A percentile compares a stretch with the other conserved stretches of the same genome.
Evolutionary conservation across 2,329 filamentous ascomycete genomes (phyloP).

Genomic region (Rhynchosporium graminicola): DNA sequence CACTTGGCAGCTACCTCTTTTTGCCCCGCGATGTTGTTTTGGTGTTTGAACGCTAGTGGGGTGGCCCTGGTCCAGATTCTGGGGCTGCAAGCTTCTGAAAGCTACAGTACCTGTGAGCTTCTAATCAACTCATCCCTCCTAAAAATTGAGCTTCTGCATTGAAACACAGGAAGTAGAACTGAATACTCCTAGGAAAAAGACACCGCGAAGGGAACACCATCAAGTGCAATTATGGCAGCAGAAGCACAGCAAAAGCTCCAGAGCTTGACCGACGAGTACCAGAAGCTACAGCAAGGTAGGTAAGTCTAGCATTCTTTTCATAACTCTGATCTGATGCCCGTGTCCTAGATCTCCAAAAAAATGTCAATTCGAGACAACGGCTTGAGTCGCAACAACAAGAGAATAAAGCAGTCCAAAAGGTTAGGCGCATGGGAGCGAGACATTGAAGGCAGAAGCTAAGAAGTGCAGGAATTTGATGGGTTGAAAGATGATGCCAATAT

Average conservation of each 20-base stretch:
- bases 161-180: too few species aligned
- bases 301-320: neutral
- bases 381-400: conserved; percentile 94
- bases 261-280: conserved; percentile 81
- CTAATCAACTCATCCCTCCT: neutral
- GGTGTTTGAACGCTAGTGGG: conserved; percentile 23
- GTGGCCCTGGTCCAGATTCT: conserved; percentile 20
- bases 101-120: neutral
- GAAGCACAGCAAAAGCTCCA: conserved; percentile 78
- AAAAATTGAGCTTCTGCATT: too few species aligned
- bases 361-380: conserved; percentile 80
- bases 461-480: conserved; percentile 72
- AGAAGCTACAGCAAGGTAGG: conserved; percentile 79
- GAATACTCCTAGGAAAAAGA: neutral
- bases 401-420: conserved; percentile 83
- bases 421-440: conserved; percentile 40
- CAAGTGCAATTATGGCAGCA: conserved; percentile 58
- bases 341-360: conserved; percentile 70
- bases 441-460: conserved; percentile 21
- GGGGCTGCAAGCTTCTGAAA: neutral
- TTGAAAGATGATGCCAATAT: conserved; percentile 83
- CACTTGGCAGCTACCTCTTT: conserved; percentile 23
- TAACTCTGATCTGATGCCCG: conserved; percentile 16
- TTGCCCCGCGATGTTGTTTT: conserved; percentile 31
- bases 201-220: conserved; percentile 5